These are phyloP conservation scores for Penicillium sp. DNA, from an alignment of 2,329 filamentous ascomycete genomes.

Conservation along the genomic window DNA sequence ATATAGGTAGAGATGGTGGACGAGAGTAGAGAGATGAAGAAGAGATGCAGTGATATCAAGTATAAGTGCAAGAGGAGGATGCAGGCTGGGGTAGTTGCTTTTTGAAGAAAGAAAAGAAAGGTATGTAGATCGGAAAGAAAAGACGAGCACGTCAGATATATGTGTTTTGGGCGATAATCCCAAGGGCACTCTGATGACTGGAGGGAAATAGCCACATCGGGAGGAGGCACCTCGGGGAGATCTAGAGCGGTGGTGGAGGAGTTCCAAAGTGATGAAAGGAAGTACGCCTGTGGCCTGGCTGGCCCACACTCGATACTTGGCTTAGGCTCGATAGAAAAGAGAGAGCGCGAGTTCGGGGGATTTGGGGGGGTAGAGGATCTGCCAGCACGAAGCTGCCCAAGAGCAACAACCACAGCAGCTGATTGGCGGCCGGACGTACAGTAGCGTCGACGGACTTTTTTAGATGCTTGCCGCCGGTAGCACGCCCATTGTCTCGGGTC, in stretches of 20 bases:
- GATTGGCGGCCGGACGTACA: background rate
- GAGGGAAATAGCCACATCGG: slow-evolving; percentile 9
- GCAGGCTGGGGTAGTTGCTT: slow-evolving; percentile 2
- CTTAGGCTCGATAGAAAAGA: slow-evolving; percentile 2
- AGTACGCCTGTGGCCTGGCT: slow-evolving; percentile 1
- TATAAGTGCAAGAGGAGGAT: background rate
- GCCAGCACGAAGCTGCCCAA: slow-evolving; percentile 24
- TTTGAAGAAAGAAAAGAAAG: slow-evolving; percentile 5
- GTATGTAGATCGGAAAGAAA: slow-evolving; percentile 12
- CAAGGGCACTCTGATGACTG: background rate
- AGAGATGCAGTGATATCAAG: background rate
- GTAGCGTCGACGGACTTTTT: slow-evolving; percentile 19
- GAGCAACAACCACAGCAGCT: background rate
- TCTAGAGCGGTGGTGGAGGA: slow-evolving; percentile 14
- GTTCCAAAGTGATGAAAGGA: slow-evolving; percentile 7
- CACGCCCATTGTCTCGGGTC: slow-evolving; percentile 32
- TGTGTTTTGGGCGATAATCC: slow-evolving; percentile 14
- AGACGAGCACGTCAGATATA: slow-evolving; percentile 20
- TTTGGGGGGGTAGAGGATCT: slow-evolving; percentile 22
- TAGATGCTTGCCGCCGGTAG: slow-evolving; percentile 24
- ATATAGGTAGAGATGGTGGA: background rate
- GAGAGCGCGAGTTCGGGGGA: slow-evolving; percentile 11
- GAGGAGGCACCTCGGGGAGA: slow-evolving; percentile 16
- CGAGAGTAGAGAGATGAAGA: background rate
- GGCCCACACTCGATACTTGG: slow-evolving; percentile 14